These are phyloP conservation scores for Hypholoma fasciculare DNA, from an alignment of 768 basidiomycete species.

Conservation along the genomic window DNA sequence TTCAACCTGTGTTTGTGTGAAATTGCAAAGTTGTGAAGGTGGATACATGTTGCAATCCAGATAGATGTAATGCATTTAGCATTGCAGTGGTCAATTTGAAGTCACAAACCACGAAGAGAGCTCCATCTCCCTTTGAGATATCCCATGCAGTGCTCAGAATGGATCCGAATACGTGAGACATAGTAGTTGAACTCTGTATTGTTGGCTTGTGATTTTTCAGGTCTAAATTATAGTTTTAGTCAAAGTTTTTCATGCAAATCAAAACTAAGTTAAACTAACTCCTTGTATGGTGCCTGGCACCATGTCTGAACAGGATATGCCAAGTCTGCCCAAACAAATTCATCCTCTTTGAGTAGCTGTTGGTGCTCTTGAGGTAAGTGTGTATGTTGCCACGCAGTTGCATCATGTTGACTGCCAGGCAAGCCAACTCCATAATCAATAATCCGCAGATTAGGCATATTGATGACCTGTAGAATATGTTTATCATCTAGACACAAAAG, in stretches of 20 bases:
- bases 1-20: constrained; percentile 14
- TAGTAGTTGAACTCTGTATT: constrained; percentile 23
- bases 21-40: constrained; percentile 30
- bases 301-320: constrained; percentile 29
- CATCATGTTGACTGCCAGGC: constrained; percentile 36
- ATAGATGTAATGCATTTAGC: constrained; percentile 17
- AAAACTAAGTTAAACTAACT: constrained; percentile 13
- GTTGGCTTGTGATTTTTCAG: constrained; percentile 17
- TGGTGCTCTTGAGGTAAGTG: constrained; percentile 18
- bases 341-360: constrained; percentile 21
- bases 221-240: constrained; percentile 9
- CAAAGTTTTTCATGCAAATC: neutral
- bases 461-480: neutral
- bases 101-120: constrained; percentile 23
- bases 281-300: constrained; percentile 18
- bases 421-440: constrained; percentile 34
- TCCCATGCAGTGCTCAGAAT: constrained; percentile 31
- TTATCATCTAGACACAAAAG: too few relatives aligned
- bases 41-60: constrained; percentile 32
- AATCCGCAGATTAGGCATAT: constrained; percentile 19
- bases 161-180: constrained; percentile 24
- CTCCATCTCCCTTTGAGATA: constrained; percentile 28
- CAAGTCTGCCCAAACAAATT: constrained; percentile 38
- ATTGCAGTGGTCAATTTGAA: constrained; percentile 20
- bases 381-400: constrained; percentile 30